phyloP scores from a whole-genome alignment of 2,329 filamentous ascomycete genomes.

The Nectriaceae sp. region DNA sequence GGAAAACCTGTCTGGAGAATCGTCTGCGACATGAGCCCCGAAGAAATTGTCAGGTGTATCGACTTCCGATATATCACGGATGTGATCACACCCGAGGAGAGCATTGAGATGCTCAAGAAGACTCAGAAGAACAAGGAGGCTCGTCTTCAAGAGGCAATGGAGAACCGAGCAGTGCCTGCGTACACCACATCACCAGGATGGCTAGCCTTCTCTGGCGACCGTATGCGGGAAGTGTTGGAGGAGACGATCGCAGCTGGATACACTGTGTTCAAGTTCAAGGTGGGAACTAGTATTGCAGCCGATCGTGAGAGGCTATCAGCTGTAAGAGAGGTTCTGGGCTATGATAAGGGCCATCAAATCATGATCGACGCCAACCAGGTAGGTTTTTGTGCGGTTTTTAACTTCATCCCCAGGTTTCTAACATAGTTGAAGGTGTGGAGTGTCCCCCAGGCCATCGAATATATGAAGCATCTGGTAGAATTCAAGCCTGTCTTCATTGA shows the following conservation, averaged over 20 bases:
- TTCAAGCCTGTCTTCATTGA: slow-evolving; percentile 95
- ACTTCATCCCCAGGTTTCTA: not conserved
- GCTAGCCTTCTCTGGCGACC: slow-evolving; percentile 87
- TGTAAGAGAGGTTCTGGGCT: slow-evolving; percentile 78
- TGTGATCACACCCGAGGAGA: slow-evolving; percentile 85
- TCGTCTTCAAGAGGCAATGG: slow-evolving; percentile 72
- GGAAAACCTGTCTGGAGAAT: slow-evolving; percentile 89
- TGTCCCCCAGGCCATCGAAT: slow-evolving; percentile 83
- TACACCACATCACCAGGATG: slow-evolving; percentile 91
- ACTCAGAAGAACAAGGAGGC: slow-evolving; percentile 67
- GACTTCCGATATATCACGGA: slow-evolving; percentile 96
- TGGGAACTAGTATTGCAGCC: slow-evolving; percentile 71
- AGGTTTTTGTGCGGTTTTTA: not conserved
- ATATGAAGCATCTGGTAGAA: slow-evolving; percentile 79
- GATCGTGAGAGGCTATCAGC: slow-evolving; percentile 72
- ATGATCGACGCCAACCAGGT: slow-evolving; percentile 92
- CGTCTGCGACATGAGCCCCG: slow-evolving; percentile 85
- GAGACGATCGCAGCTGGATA: slow-evolving; percentile 82
- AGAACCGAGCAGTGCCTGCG: slow-evolving; percentile 76
- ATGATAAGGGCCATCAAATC: slow-evolving; percentile 78
- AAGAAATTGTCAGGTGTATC: slow-evolving; percentile 84
- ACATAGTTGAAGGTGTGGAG: slow-evolving; percentile 63
- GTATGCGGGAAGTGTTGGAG: slow-evolving; percentile 73
- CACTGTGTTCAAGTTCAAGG: slow-evolving; percentile 88
- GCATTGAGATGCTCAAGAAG: slow-evolving; percentile 68